A percentile compares a stretch with the other conserved stretches of the same genome.
Conservation (phyloP, 2,329 filamentous ascomycete genomes). For the Fusarium buharicum region DNA sequence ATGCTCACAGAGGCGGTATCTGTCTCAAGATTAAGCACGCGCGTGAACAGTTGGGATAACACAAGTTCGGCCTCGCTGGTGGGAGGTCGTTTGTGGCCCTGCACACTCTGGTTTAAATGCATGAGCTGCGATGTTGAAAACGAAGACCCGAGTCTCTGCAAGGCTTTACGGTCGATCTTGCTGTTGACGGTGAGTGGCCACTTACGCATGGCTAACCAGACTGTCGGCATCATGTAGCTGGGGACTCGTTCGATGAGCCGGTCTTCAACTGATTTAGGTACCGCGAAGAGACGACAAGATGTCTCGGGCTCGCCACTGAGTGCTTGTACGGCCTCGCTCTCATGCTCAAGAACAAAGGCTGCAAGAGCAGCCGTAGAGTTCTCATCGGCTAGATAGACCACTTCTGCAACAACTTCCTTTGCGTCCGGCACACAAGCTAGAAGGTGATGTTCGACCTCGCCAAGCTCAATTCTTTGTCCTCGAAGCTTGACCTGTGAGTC, state of each 20-base stretch:
- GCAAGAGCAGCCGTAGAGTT: not conserved
- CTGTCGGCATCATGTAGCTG: conserved; percentile 26
- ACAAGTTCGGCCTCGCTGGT: conserved; percentile 23
- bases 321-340: not conserved
- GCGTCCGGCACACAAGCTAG: conserved; percentile 25
- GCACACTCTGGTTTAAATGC: not conserved
- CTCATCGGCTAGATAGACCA: not conserved
- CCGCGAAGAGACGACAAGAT: not conserved
- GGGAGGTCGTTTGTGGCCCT: not conserved
- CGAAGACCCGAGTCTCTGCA: conserved; percentile 12
- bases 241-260: conserved; percentile 11
- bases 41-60: conserved; percentile 51
- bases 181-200: conserved; percentile 7
- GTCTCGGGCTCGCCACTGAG: too few relatives aligned
- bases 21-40: conserved; percentile 47
- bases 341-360: not conserved
- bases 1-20: conserved; percentile 49
- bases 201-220: conserved; percentile 4
- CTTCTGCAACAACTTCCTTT: conserved; percentile 41
- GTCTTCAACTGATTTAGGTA: not conserved
- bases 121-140: conserved; percentile 8
- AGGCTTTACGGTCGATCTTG: conserved; percentile 15
- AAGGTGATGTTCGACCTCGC: conserved; percentile 36
- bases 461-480: conserved; percentile 67
- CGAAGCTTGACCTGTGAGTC: conserved; percentile 68